Evolutionary conservation across 495 filamentous ascomycete species (phyloP).

Genomic region (Oleoguttula mirabilis): DNA sequence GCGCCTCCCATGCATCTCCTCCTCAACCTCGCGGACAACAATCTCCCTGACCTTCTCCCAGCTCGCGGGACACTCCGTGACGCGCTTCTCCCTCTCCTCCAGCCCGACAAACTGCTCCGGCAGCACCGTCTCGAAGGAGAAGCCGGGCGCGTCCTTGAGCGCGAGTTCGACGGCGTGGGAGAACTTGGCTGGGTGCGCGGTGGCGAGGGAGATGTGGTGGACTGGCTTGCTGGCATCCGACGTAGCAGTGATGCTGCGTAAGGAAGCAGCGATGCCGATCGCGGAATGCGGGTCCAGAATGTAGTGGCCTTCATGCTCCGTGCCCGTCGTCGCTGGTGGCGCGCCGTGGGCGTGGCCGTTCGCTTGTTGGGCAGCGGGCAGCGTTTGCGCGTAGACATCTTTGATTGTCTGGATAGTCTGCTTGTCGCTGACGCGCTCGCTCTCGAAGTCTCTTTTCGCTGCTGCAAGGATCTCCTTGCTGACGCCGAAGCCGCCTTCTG

Average conservation of each 20-base stretch:
- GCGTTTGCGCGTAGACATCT: conserved; percentile 40
- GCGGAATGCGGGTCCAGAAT: conserved; percentile 88
- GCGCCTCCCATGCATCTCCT: conserved; percentile 13
- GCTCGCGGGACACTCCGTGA: conserved; percentile 25
- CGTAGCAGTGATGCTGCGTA: conserved; percentile 41
- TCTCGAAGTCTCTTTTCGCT: conserved; percentile 59
- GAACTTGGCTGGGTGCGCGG: conserved; percentile 92
- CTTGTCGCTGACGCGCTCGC: conserved; percentile 67
- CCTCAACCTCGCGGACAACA: conserved; percentile 39
- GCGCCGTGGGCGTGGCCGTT: conserved; percentile 12
- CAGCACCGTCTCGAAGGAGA: conserved; percentile 61
- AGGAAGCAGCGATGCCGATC: conserved; percentile 63
- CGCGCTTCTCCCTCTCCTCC: conserved; percentile 44
- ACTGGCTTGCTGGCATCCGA: conserved; percentile 22
- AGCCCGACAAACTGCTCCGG: conserved; percentile 69
- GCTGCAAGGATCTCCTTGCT: conserved; percentile 51
- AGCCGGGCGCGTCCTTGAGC: conserved; percentile 51
- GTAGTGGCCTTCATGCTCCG: conserved; percentile 43
- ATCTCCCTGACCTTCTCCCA: conserved; percentile 44
- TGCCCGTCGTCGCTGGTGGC: conserved; percentile 26
- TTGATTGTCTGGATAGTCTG: conserved; percentile 67
- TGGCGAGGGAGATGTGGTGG: conserved; percentile 69
- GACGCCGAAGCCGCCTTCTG: conserved; percentile 67
- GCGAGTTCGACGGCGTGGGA: conserved; percentile 64
- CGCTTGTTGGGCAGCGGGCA: conserved; percentile 12